These are phyloP conservation scores for Coniophora puteana DNA, from an alignment of 1,284 basidiomycete species.

Conservation along the genomic window DNA sequence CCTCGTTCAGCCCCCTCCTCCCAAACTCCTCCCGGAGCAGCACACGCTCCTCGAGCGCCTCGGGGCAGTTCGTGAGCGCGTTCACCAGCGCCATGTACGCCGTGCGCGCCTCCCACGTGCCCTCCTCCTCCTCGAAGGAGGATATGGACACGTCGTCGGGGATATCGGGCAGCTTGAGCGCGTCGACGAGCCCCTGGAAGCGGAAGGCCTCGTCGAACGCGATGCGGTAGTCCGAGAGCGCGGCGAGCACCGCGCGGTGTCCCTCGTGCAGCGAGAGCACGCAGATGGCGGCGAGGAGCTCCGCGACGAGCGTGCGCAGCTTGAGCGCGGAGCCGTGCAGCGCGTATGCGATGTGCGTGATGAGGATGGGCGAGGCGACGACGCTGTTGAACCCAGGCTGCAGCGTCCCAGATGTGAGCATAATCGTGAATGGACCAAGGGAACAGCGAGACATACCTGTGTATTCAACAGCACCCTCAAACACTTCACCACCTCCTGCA, in stretches of 20 bases:
- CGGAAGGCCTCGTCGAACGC: conserved; percentile 74
- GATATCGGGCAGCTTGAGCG: conserved; percentile 53
- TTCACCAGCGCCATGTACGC: conserved; percentile 80
- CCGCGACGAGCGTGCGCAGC: conserved; percentile 68
- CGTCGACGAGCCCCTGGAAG: conserved; percentile 73
- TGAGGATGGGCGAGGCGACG: conserved; percentile 59
- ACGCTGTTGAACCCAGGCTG: conserved; percentile 75
- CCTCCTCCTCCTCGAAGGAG: conserved; percentile 52
- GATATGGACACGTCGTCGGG: conserved; percentile 36
- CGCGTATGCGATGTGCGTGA: conserved; percentile 73
- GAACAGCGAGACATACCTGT: conserved; percentile 50
- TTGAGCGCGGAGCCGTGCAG: conserved; percentile 69
- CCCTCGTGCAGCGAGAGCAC: conserved; percentile 72
- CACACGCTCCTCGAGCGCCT: conserved; percentile 76
- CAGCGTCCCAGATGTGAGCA: conserved; percentile 1
- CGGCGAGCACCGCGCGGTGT: conserved; percentile 69
- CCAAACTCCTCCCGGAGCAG: conserved; percentile 78
- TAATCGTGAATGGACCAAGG: conserved; percentile 3
- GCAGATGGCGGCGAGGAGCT: conserved; percentile 82
- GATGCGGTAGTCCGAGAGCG: conserved; percentile 76
- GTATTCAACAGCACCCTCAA: conserved; percentile 83
- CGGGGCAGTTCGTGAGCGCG: conserved; percentile 75
- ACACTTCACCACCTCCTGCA: conserved; percentile 77
- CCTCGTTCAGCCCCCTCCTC: conserved; percentile 78
- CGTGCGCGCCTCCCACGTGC: conserved; percentile 79